phyloP scores from a whole-genome alignment of 2,329 filamentous ascomycete genomes.

The Simplicillium aogashimaense region DNA sequence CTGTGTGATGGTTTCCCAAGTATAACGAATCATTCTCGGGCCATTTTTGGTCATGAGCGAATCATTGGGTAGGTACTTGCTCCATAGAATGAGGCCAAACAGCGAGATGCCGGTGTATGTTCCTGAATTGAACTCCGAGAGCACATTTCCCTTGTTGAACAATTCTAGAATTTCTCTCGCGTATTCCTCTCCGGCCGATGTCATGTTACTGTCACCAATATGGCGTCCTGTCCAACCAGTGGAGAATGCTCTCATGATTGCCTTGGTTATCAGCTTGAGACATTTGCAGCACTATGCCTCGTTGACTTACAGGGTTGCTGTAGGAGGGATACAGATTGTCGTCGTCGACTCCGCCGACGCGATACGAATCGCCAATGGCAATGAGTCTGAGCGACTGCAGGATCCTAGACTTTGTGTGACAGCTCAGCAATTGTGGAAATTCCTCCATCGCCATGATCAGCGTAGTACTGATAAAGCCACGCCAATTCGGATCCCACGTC shows the following conservation, averaged over 20 bases:
- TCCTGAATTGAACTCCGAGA: constrained; percentile 53
- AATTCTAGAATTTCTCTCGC: constrained; percentile 45
- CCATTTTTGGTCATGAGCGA: constrained; percentile 44
- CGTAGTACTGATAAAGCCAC: constrained; percentile 50
- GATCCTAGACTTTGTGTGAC: constrained; percentile 29
- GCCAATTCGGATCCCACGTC: constrained; percentile 55
- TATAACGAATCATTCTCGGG: constrained; percentile 38
- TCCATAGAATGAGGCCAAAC: constrained; percentile 47
- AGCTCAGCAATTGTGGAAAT: constrained; percentile 34
- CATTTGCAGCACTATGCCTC: no score
- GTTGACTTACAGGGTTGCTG: constrained; percentile 37
- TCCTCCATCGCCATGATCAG: constrained; percentile 51
- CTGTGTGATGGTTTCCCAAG: constrained; percentile 39
- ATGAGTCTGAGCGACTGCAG: constrained; percentile 42
- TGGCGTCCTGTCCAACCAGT: constrained; percentile 48
- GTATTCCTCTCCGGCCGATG: constrained; percentile 42
- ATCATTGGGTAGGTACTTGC: constrained; percentile 44
- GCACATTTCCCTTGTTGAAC: constrained; percentile 43
- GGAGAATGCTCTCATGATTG: constrained; percentile 53
- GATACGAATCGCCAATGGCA: constrained; percentile 49
- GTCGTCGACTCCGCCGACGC: constrained; percentile 46
- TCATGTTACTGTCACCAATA: constrained; percentile 48
- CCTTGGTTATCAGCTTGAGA: constrained; percentile 1
- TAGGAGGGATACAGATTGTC: constrained; percentile 56
- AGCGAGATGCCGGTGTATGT: constrained; percentile 55